Percentiles rank a stretch among this genome's conserved stretches.
Conservation (phyloP, 306 rosid genomes). For the Glycyrrhiza uralensis region DNA sequence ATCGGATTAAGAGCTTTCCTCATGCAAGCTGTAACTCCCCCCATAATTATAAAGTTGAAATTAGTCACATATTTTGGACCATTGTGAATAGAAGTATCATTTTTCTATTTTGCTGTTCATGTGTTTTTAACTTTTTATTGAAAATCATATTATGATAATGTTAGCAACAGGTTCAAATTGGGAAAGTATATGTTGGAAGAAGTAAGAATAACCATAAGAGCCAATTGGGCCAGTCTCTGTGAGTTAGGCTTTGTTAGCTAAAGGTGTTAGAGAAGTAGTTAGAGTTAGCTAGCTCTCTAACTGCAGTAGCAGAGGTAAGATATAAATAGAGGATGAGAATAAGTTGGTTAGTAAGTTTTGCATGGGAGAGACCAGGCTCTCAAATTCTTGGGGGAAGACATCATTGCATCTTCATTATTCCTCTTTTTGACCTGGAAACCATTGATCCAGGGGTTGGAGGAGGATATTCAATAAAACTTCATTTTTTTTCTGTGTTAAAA, state of each 20-base stretch:
- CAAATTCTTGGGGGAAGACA: neutral
- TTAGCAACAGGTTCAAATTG: neutral
- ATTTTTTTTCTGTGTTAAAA: neutral
- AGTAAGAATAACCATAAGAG: neutral
- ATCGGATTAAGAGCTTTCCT: neutral
- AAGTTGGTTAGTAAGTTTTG: neutral
- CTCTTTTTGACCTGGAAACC: neutral
- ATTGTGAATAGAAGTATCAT: neutral
- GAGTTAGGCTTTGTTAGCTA: neutral
- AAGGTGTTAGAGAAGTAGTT: neutral
- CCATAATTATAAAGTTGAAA: neutral
- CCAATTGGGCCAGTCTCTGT: neutral
- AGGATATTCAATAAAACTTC: neutral
- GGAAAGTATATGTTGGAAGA: neutral
- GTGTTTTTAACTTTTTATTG: neutral
- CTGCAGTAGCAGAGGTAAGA: neutral
- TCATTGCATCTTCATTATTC: neutral
- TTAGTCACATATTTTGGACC: neutral
- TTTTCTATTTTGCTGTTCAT: neutral
- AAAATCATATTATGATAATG: neutral
- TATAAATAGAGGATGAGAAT: neutral
- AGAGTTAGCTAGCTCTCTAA: neutral
- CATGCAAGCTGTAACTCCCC: conserved; percentile 4
- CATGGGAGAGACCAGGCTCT: neutral
- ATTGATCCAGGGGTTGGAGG: neutral